Evolutionary conservation across 148 eudicot species (phyloP).

Genomic region (Gaultheria prostrata): DNA sequence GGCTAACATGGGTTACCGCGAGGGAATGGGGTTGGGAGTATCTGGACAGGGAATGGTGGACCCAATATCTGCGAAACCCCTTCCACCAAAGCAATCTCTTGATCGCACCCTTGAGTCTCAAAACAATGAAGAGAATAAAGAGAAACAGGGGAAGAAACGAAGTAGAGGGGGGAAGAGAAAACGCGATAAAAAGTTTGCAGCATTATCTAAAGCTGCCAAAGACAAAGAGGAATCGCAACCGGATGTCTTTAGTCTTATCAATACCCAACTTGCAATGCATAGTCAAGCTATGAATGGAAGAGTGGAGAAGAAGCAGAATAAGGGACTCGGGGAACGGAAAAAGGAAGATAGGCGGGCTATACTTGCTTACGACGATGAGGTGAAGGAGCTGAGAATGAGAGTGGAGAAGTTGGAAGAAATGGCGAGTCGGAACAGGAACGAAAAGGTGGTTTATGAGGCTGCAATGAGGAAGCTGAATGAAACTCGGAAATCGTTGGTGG

Average conservation of each 20-base stretch:
- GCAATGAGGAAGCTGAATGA: constrained; percentile 75
- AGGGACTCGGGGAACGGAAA: constrained; percentile 35
- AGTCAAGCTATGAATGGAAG: constrained; percentile 36
- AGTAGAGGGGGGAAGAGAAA: constrained; percentile 92
- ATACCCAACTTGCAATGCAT: constrained; percentile 70
- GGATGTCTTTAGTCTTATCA: constrained; percentile 84
- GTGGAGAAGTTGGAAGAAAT: constrained; percentile 79
- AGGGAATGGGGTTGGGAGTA: constrained; percentile 91
- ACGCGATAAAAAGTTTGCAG: constrained; percentile 84
- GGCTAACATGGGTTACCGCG: constrained; percentile 96
- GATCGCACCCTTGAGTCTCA: constrained; percentile 57
- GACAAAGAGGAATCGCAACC: constrained; percentile 57
- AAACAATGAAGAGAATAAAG: constrained; percentile 31
- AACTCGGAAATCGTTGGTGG: constrained; percentile 58
- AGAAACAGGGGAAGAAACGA: constrained; percentile 49
- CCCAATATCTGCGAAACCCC: constrained; percentile 73
- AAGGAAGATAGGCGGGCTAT: constrained; percentile 73
- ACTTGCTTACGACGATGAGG: constrained; percentile 76
- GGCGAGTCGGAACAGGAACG: constrained; percentile 73
- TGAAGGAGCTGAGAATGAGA: constrained; percentile 61
- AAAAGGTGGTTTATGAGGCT: constrained; percentile 80
- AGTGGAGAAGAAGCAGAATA: constrained; percentile 41
- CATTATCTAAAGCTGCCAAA: constrained; percentile 61
- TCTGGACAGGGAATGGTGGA: constrained; percentile 83
- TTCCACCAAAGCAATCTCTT: constrained; percentile 87